These are phyloP conservation scores for Yamadazyma buinensis DNA, from an alignment of 1,139 yeast genomes.

Conservation along the genomic window DNA sequence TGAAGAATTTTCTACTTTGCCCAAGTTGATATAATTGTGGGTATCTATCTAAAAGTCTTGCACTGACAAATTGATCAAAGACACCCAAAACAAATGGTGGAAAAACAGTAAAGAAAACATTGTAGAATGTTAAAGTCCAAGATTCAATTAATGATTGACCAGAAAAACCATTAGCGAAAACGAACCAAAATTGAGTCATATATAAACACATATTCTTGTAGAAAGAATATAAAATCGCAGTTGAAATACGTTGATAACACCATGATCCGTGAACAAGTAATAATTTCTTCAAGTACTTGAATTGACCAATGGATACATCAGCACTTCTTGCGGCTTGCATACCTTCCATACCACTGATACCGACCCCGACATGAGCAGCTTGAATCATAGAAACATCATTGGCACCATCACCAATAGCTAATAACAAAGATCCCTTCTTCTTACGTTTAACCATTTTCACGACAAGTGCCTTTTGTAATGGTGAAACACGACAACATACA, in stretches of 20 bases:
- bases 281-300: slow-evolving; percentile 76
- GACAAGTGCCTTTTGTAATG: slow-evolving; percentile 94
- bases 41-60: slow-evolving; percentile 81
- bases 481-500: slow-evolving; percentile 91
- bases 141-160: slow-evolving; percentile 97
- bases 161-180: slow-evolving; percentile 84
- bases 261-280: slow-evolving; percentile 94
- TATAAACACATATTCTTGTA: slow-evolving; percentile 93
- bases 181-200: slow-evolving; percentile 99
- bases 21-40: slow-evolving; percentile 93
- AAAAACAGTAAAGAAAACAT: slow-evolving; percentile 89
- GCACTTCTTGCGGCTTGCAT: slow-evolving; percentile 99
- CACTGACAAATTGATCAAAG: slow-evolving; percentile 93
- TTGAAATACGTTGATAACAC: slow-evolving; percentile 93
- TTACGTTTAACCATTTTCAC: slow-evolving; percentile 76
- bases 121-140: slow-evolving; percentile 95
- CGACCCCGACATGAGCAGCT: slow-evolving; percentile 96
- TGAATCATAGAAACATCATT: slow-evolving; percentile 99
- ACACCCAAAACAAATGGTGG: slow-evolving; percentile 97
- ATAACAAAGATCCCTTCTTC: slow-evolving; percentile 61
- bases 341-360: slow-evolving; percentile 98
- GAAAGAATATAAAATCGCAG: slow-evolving; percentile 89
- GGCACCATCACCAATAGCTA: slow-evolving; percentile 97
- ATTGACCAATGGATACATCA: slow-evolving; percentile 95
- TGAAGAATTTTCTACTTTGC: slow-evolving; percentile 82